A percentile compares a stretch with the other conserved stretches of the same genome.
phyloP scores from a whole-genome alignment of 805 yeast genomes.

The Suhomyces tanzawaensis region DNA sequence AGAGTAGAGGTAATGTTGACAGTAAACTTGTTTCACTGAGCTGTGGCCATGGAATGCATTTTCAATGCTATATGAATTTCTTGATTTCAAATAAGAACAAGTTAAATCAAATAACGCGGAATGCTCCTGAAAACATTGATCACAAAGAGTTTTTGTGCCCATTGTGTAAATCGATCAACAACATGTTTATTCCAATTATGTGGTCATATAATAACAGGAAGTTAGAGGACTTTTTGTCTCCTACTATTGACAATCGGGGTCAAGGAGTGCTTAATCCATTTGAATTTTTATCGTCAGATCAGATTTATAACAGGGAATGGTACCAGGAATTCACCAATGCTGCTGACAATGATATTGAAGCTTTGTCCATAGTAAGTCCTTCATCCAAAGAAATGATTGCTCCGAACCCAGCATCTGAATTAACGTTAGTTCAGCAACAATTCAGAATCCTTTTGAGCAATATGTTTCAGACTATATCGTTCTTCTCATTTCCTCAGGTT shows the following conservation, averaged over 20 bases:
- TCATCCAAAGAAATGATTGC: constrained; percentile 30
- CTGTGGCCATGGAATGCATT: constrained; percentile 95
- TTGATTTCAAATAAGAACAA: constrained; percentile 53
- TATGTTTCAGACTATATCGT: constrained; percentile 35
- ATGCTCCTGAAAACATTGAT: constrained; percentile 70
- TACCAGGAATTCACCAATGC: constrained; percentile 19
- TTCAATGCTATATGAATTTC: constrained; percentile 67
- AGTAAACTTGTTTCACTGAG: constrained; percentile 57
- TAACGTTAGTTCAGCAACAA: constrained; percentile 21
- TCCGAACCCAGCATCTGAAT: constrained; percentile 10
- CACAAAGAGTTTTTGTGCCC: constrained; percentile 84
- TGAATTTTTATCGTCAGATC: constrained; percentile 15
- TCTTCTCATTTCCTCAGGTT: constrained; percentile 37
- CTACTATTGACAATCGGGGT: neutral
- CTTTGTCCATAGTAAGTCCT: constrained; percentile 22
- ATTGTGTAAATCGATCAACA: constrained; percentile 81
- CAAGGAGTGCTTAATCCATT: constrained; percentile 6
- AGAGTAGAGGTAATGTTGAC: constrained; percentile 36
- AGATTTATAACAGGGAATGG: constrained; percentile 23
- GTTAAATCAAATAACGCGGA: constrained; percentile 73
- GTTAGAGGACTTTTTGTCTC: constrained; percentile 19
- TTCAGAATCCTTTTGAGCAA: constrained; percentile 29
- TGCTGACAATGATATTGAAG: constrained; percentile 22
- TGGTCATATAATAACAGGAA: constrained; percentile 50
- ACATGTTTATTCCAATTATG: constrained; percentile 75